Conservation (phyloP, 1,284 basidiomycete species). For the Vanrija pseudolonga region DNA sequence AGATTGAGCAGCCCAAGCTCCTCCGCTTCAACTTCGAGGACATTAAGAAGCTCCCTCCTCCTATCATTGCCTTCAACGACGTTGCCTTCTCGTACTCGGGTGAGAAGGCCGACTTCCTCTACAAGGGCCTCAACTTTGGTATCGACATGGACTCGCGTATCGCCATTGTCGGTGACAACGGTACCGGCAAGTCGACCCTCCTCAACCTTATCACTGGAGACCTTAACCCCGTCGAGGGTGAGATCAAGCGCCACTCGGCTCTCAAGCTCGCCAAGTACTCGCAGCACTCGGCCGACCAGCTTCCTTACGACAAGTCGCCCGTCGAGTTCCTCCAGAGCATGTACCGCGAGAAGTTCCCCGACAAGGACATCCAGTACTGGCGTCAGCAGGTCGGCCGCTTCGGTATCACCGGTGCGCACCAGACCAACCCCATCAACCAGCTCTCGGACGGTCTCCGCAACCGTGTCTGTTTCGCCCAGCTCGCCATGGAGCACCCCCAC, state of each 20-base stretch:
- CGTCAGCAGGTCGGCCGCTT: slow-evolving; percentile 91
- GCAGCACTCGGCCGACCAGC: slow-evolving; percentile 97
- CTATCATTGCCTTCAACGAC: slow-evolving; percentile 91
- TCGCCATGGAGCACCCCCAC: slow-evolving; percentile 88
- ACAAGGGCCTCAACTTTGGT: slow-evolving; percentile 85
- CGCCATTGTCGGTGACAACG: slow-evolving; percentile 97
- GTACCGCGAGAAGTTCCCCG: slow-evolving; percentile 82
- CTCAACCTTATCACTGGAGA: slow-evolving; percentile 88
- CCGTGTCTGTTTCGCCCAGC: slow-evolving; percentile 58
- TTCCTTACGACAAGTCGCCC: slow-evolving; percentile 87
- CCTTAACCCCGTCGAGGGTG: slow-evolving; percentile 77
- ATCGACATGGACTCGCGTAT: slow-evolving; percentile 67
- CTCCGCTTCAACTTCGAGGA: slow-evolving; percentile 96
- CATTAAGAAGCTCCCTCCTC: slow-evolving; percentile 86
- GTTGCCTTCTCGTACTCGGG: slow-evolving; percentile 96
- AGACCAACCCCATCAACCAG: slow-evolving; percentile 86
- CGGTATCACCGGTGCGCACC: slow-evolving; percentile 89
- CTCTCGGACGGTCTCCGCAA: slow-evolving; percentile 95
- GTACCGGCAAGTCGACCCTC: slow-evolving; percentile 95
- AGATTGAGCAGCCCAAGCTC: slow-evolving; percentile 68
- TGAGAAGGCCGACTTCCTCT: slow-evolving; percentile 80
- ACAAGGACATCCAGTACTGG: slow-evolving; percentile 88
- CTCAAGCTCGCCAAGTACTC: slow-evolving; percentile 97
- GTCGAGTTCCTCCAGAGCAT: slow-evolving; percentile 89
- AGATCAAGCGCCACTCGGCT: slow-evolving; percentile 78